Conservation (phyloP, 176 grass and related monocot genomes). For the Hordeum vulgare region DNA sequence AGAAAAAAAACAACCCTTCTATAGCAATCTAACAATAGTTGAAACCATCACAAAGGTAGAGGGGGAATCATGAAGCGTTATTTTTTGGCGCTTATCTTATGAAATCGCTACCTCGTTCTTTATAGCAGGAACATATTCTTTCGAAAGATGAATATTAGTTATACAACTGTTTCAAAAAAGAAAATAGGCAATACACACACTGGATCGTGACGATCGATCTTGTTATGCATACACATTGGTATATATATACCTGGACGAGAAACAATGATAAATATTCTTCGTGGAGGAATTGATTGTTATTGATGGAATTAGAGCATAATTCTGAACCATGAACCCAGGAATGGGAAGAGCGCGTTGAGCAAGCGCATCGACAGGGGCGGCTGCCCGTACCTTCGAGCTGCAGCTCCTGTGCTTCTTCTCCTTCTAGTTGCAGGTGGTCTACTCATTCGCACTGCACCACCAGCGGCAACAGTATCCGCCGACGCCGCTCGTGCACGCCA, state of each 20-base stretch:
- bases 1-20: no score
- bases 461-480: background rate
- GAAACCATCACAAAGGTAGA: no score
- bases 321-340: slow-evolving; percentile 85
- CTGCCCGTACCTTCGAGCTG: slow-evolving; percentile 30
- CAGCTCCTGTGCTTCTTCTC: slow-evolving; percentile 9
- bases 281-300: background rate
- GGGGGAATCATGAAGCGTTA: no score
- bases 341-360: slow-evolving; percentile 76
- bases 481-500: background rate
- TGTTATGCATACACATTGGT: no score
- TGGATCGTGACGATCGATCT: background rate
- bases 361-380: slow-evolving; percentile 62
- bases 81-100: no score
- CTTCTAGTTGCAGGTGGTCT: slow-evolving; percentile 27
- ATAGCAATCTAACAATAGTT: no score
- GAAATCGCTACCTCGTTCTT: no score
- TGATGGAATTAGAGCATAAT: slow-evolving; percentile 34
- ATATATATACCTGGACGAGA: background rate
- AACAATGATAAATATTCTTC: background rate
- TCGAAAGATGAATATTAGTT: background rate
- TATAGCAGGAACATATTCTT: background rate
- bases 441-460: background rate
- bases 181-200: background rate
- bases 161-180: no score